phyloP scores from a whole-genome alignment of 1,284 basidiomycete species.

The Moesziomyces globuligerus region DNA sequence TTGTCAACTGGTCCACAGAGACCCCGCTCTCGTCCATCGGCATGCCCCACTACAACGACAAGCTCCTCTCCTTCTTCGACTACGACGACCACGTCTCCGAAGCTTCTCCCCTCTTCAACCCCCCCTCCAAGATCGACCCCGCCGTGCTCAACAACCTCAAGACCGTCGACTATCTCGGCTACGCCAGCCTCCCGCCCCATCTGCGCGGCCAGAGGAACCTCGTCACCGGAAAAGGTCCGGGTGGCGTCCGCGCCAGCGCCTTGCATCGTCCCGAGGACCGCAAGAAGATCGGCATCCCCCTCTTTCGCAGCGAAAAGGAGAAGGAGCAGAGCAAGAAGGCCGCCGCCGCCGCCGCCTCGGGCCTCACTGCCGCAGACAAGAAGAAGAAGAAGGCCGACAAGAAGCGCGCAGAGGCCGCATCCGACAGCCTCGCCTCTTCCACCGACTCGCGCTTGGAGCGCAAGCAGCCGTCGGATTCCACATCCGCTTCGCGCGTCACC shows the following conservation, averaged over 20 bases:
- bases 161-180: slow-evolving; percentile 86
- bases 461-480: slow-evolving; percentile 2
- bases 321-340: slow-evolving; percentile 62
- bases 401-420: slow-evolving; percentile 24
- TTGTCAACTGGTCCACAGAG: slow-evolving; percentile 80
- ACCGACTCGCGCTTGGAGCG: slow-evolving; percentile 22
- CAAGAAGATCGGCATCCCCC: slow-evolving; percentile 68
- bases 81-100: slow-evolving; percentile 54
- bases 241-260: slow-evolving; percentile 44
- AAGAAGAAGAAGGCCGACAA: slow-evolving; percentile 45
- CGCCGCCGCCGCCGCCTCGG: slow-evolving; percentile 54
- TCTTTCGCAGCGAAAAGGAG: slow-evolving; percentile 85
- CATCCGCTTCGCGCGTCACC: background rate
- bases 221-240: slow-evolving; percentile 69
- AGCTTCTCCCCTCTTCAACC: slow-evolving; percentile 70
- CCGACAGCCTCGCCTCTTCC: slow-evolving; percentile 18
- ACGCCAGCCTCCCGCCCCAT: slow-evolving; percentile 84
- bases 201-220: slow-evolving; percentile 84
- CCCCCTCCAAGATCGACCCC: slow-evolving; percentile 80
- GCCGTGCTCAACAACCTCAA: slow-evolving; percentile 82
- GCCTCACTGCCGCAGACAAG: slow-evolving; percentile 22
- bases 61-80: slow-evolving; percentile 81
- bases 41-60: slow-evolving; percentile 83
- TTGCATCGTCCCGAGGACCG: slow-evolving; percentile 57
- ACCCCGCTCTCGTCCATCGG: slow-evolving; percentile 93